Percentiles rank a stretch among this genome's conserved stretches.
phyloP scores from a whole-genome alignment of 2,329 filamentous ascomycete species.

The Ophiostoma himal-ulmi region DNA sequence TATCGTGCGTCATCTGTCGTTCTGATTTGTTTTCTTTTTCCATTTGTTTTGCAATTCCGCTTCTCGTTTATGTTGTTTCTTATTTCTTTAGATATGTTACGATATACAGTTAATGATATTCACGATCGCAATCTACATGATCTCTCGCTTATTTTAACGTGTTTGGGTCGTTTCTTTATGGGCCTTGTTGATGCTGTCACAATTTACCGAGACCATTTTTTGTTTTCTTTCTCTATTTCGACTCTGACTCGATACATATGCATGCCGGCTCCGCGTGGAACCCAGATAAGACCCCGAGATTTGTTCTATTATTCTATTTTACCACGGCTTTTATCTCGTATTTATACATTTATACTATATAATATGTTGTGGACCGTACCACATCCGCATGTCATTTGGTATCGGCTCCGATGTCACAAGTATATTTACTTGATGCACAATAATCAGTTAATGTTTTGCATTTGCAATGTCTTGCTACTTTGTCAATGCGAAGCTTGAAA shows the following conservation, averaged over 20 bases:
- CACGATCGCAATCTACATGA: not conserved
- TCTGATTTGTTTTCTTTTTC: not conserved
- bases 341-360: not conserved
- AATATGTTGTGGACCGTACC: not conserved
- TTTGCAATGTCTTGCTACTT: no score
- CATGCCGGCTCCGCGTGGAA: not conserved
- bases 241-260: not conserved
- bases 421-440: not conserved
- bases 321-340: not conserved
- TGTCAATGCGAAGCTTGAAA: no score
- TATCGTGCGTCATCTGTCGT: not conserved
- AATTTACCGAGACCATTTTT: not conserved
- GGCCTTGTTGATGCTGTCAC: not conserved
- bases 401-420: not conserved
- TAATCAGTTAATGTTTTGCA: not conserved
- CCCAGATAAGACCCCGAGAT: not conserved
- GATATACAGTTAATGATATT: slow-evolving; percentile 5
- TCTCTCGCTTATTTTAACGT: not conserved
- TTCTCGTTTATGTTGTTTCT: not conserved
- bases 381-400: not conserved
- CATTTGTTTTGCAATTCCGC: not conserved
- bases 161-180: no score
- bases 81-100: slow-evolving; percentile 9
- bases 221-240: not conserved
- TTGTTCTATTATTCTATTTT: not conserved